A percentile compares a stretch with the other conserved stretches of the same genome.
These are phyloP conservation scores for Giardia muris DNA, from an alignment of 208 protist species.

Conservation along the genomic window DNA sequence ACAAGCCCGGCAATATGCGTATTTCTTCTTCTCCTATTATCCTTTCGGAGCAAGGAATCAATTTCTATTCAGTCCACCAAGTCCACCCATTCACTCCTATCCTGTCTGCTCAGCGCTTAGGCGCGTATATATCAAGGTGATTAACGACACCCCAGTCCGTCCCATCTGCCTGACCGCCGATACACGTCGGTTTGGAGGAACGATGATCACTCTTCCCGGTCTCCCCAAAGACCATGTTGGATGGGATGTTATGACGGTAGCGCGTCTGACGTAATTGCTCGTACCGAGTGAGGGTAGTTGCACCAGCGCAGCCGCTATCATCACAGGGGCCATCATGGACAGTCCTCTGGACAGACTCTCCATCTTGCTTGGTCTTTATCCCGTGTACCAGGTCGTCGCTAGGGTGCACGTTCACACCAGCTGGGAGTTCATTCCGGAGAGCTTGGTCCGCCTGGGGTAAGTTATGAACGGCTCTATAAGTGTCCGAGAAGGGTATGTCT, in stretches of 20 bases:
- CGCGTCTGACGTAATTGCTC: not conserved
- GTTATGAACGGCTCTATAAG: not conserved
- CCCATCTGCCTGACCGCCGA: not conserved
- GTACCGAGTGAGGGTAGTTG: not conserved
- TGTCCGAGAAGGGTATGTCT: not conserved
- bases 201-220: not conserved
- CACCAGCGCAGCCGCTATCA: not conserved
- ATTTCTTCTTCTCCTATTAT: no score
- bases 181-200: not conserved
- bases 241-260: not conserved
- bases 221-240: not conserved
- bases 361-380: not conserved
- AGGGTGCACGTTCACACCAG: not conserved
- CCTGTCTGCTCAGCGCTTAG: not conserved
- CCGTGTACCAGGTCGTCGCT: not conserved
- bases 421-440: not conserved
- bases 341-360: not conserved
- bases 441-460: not conserved
- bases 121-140: not conserved
- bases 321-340: not conserved
- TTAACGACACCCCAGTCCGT: not conserved
- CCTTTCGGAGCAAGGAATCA: no score
- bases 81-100: no score
- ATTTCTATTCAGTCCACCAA: no score
- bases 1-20: no score